Conservation (phyloP, 2,329 filamentous ascomycete species). For the Dactylonectria estremocensis region DNA sequence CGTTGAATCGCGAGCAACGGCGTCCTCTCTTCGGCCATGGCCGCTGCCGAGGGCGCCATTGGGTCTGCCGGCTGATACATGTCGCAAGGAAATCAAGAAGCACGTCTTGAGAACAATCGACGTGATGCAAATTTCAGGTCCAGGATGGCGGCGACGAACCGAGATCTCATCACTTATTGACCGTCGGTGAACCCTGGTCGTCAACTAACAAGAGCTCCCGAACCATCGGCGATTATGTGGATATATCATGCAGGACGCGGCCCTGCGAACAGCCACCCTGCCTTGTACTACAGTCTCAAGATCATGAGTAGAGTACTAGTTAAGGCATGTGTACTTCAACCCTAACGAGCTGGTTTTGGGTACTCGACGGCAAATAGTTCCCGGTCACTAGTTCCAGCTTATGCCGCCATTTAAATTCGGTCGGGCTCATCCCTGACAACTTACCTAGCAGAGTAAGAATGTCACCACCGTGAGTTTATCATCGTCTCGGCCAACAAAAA, state of each 20-base stretch:
- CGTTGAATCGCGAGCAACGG: constrained; percentile 6
- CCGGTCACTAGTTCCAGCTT: not conserved
- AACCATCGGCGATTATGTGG: not conserved
- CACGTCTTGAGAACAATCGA: not conserved
- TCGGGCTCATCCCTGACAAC: not conserved
- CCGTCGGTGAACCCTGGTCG: not conserved
- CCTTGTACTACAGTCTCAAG: not conserved
- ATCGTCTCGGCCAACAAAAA: not conserved
- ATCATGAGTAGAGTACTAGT: too few species aligned
- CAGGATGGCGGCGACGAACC: not conserved
- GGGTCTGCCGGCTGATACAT: constrained; percentile 29
- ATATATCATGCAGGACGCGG: not conserved
- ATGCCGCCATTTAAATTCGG: not conserved
- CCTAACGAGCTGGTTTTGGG: constrained; percentile 8
- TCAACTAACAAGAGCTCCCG: not conserved
- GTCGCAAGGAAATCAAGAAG: constrained; percentile 10
- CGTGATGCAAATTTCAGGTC: not conserved
- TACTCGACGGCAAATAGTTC: constrained; percentile 2
- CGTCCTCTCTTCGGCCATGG: constrained; percentile 8
- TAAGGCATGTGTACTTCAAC: too few species aligned
- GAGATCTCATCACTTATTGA: too few species aligned
- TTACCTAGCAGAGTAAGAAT: not conserved
- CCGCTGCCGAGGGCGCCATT: constrained; percentile 10
- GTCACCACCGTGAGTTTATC: not conserved
- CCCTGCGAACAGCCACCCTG: not conserved